These are phyloP conservation scores for Mucor ambiguus DNA, from an alignment of 371 early-diverging fungal genomes.

Conservation along the genomic window DNA sequence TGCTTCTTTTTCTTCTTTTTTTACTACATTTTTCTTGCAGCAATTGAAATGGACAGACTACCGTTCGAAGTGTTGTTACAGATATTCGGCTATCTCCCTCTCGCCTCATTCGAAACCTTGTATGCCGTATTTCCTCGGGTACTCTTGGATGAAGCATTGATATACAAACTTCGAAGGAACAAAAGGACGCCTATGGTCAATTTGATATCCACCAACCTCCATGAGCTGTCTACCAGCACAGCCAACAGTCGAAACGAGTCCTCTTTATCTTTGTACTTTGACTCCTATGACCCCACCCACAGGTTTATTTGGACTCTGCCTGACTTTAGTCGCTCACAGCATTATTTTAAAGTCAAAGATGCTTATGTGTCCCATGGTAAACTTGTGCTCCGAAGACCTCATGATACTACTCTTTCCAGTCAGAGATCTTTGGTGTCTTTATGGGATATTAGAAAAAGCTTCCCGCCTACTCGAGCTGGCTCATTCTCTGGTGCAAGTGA, in stretches of 20 bases:
- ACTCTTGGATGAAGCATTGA: slow-evolving; percentile 39
- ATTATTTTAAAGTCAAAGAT: slow-evolving; percentile 50
- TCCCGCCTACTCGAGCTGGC: slow-evolving; percentile 32
- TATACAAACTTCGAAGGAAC: slow-evolving; percentile 26
- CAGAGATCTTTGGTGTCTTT: slow-evolving; percentile 24
- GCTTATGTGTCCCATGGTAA: slow-evolving; percentile 54
- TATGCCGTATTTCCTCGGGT: slow-evolving; percentile 33
- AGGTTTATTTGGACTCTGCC: slow-evolving; percentile 43
- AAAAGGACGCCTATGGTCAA: slow-evolving; percentile 24
- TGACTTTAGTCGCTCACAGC: slow-evolving; percentile 20
- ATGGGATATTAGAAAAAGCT: slow-evolving; percentile 37
- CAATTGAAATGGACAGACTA: slow-evolving; percentile 24
- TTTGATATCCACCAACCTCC: slow-evolving; percentile 50
- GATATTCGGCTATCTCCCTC: slow-evolving; percentile 36
- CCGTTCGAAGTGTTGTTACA: slow-evolving; percentile 41
- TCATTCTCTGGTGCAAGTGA: slow-evolving; percentile 41
- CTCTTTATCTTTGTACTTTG: slow-evolving; percentile 30
- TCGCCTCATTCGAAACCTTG: slow-evolving; percentile 24
- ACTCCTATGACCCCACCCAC: slow-evolving; percentile 26
- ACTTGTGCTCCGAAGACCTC: slow-evolving; percentile 31
- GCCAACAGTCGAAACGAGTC: slow-evolving; percentile 36
- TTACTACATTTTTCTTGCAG: background rate
- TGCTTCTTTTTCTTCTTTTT: slow-evolving; percentile 19
- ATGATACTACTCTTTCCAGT: background rate
- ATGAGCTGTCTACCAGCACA: slow-evolving; percentile 35